Base-by-base conservation (phyloP, 352 stramenopile genomes). In the Hyaloperonospora arabidopsidis region DNA sequence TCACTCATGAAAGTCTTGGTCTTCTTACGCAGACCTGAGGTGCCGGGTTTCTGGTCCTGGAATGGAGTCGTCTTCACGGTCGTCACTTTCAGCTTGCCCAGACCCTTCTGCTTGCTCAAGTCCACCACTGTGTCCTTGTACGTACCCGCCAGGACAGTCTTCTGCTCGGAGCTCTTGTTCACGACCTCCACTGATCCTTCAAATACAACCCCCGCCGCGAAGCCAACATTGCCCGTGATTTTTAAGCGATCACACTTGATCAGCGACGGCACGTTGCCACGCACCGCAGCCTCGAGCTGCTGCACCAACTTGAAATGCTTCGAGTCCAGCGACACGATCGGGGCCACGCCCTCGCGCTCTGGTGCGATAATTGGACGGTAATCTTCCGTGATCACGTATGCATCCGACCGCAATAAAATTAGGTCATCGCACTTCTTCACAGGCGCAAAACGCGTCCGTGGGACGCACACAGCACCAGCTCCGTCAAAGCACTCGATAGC, bases 301-400 rank as follows among this genome's bases (percentile, higher is more conserved):
- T 97, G 91, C 55, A 99, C 96, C 22, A 98, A 70, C 77, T 99
- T 98, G 80, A 98, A 99, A 52, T 97, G 95, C 76, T 98, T 98
- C 46, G 79, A 85, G 67, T 99, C 96, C 22, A 99, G 77, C 13
- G 72, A 67, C 36, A 99, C 92, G 23, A 98, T 87, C 21, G 96
- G 96, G n/a, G 95, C 95, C n/a, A 87, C 74, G 34, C 87, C 88
- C 53, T 96, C 86, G 63, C 93, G 95, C 63, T 95, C 79, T n/a
- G 95, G 94, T 44, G 97, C 96, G 45, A 99, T 79, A 29, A 98
- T 78, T 13, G 95, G 93, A 46, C 90, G 91, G 74, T 95, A 96
- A 67, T 97, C 85, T 48, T 98, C 86, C 45, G 91, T 98, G 59
- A 98, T 91, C 15, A 98, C 70, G 76, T 99, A 99, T 7, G 96